Conservation (phyloP, 1,284 basidiomycete species). For the Prillingera fragicola region DNA sequence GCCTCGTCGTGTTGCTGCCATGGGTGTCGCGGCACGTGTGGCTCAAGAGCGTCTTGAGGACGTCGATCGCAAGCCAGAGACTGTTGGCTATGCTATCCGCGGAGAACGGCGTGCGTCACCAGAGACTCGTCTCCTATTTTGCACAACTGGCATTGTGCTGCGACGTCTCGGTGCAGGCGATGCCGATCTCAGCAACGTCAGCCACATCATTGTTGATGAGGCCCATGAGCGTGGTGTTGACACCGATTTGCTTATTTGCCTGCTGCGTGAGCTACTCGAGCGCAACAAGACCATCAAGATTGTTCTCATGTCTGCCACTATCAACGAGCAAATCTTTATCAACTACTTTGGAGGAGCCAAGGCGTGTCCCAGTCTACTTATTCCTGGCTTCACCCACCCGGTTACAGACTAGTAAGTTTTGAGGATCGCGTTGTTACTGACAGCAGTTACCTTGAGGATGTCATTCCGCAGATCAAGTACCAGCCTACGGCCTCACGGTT, state of each 20-base stretch:
- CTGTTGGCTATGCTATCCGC: constrained; percentile 83
- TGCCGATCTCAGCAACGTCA: constrained; percentile 63
- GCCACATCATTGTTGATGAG: constrained; percentile 88
- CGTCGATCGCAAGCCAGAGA: constrained; percentile 53
- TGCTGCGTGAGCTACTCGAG: constrained; percentile 67
- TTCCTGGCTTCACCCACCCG: constrained; percentile 77
- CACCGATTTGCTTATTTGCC: constrained; percentile 82
- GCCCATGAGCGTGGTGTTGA: constrained; percentile 88
- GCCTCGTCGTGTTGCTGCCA: constrained; percentile 80
- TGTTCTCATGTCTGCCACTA: constrained; percentile 60
- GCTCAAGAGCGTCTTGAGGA: constrained; percentile 78
- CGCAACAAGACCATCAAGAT: constrained; percentile 65
- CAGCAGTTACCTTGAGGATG: constrained; percentile 71
- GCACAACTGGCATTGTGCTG: constrained; percentile 87
- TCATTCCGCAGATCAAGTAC: constrained; percentile 57
- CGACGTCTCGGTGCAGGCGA: constrained; percentile 67
- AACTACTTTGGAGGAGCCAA: constrained; percentile 70
- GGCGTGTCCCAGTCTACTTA: constrained; percentile 76
- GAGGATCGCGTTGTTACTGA: not conserved
- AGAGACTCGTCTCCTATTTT: constrained; percentile 75
- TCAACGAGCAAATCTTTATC: constrained; percentile 72
- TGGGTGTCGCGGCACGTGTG: constrained; percentile 83
- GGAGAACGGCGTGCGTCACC: constrained; percentile 71
- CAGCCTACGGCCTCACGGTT: constrained; percentile 42
- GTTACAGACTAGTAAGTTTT: constrained; percentile 63